Conservation (phyloP, 192 early-diverging fungal genomes). For the Coemansia sp. region DNA sequence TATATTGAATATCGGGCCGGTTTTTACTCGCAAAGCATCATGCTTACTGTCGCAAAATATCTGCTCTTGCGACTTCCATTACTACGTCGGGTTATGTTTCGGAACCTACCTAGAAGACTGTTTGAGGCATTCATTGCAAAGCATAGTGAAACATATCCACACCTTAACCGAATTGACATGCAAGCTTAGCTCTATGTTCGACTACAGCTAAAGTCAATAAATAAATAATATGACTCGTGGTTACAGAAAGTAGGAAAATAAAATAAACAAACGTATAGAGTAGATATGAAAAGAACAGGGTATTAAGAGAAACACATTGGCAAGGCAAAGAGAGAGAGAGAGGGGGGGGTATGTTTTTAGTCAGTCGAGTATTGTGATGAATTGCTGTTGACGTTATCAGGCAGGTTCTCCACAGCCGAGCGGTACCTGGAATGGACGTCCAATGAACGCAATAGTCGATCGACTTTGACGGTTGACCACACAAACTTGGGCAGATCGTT, state of each 20-base stretch:
- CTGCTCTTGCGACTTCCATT: neutral
- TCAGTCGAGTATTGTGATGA: conserved; percentile 1
- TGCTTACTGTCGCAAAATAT: conserved; percentile 1
- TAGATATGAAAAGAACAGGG: neutral
- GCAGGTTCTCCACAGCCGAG: conserved; percentile 17
- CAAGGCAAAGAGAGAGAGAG: too few relatives aligned
- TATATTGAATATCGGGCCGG: neutral
- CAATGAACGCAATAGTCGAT: conserved; percentile 41
- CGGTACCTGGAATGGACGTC: conserved; percentile 49
- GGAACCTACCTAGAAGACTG: neutral
- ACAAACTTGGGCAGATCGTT: conserved; percentile 91
- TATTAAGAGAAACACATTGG: neutral
- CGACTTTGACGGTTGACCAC: conserved; percentile 75
- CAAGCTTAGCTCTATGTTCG: neutral
- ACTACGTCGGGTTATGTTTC: neutral
- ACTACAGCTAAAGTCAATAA: neutral
- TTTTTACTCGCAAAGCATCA: neutral
- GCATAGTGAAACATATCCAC: neutral
- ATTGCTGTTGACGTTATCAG: neutral
- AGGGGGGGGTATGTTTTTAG: too few relatives aligned
- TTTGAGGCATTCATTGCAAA: neutral
- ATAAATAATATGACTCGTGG: neutral
- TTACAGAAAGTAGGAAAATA: neutral
- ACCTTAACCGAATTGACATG: neutral
- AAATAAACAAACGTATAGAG: neutral